Base-by-base conservation (phyloP, 2,329 filamentous ascomycete species). In the Macrophomina phaseolina region DNA sequence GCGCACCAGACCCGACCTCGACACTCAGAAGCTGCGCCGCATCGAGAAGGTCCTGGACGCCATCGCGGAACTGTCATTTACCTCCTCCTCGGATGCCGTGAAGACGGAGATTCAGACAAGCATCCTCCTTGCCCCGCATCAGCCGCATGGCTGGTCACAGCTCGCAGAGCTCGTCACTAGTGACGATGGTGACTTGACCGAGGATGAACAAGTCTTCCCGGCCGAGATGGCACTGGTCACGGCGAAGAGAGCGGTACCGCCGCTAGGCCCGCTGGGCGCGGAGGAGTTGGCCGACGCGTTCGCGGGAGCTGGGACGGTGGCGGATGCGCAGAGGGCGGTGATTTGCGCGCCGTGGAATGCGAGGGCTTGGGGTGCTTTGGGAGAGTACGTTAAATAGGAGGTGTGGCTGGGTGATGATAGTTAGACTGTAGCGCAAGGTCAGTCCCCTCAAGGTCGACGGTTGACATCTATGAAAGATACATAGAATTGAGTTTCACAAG, bases 161-260 rank as follows among this genome's bases (percentile, higher is more conserved):
- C 82, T 98, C 30, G 88, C 91, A 0, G 84, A 87, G 45, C 36
- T 51, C 5, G 60, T 49, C 1, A 42, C 38, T n/a, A 56, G 23
- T 8, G 56, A 18, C 5, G 56, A 18, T 2, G 34, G 14, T 5
- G 32, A 36, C 6, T 28, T 38, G 11, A 9, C 34, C 8, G 46
- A 23, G 2, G 72, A 71, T 12, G 67, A 73, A 49, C 80, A 83
- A 49, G 72, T 83, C 0, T 85, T 85, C 70, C 82, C 86, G 7
- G 90, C 91, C 2, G 87, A 91, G 70, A 93, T 97, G 88, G 92
- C 93, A 1, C 82, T 97, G 68, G 85, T 89, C 73, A 92, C 93
- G n/a, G 93, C 94, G 0, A 75, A 86, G 45, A 89, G 89, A 71
- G 89, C 87, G 8, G 88, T 94, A 2, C 91, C 93, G 42, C 93